These are phyloP conservation scores for Pestalotiopsis sp. DNA, from an alignment of 2,329 filamentous ascomycete species.

Conservation along the genomic window DNA sequence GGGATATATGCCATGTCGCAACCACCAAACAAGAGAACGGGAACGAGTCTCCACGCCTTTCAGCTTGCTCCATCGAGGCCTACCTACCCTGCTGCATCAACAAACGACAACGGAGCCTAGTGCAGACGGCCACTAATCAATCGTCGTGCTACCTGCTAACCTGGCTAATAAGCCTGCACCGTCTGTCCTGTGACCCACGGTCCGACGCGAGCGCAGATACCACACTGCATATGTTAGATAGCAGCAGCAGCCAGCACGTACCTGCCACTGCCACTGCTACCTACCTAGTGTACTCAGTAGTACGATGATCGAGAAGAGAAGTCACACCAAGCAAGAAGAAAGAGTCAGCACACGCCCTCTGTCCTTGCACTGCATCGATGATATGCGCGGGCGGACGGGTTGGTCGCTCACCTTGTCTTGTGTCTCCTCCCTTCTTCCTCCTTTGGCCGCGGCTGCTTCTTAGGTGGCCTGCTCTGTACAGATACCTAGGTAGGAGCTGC, in stretches of 20 bases:
- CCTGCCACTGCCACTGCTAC: not conserved
- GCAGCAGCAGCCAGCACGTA: not conserved
- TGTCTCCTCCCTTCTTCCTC: not conserved
- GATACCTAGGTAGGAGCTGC: not conserved
- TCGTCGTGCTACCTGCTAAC: not conserved
- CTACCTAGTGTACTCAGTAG: not conserved
- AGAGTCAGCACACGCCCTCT: not conserved
- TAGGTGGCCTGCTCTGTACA: not conserved
- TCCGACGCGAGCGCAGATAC: constrained; percentile 34
- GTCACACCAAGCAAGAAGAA: not conserved
- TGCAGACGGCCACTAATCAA: constrained; percentile 4
- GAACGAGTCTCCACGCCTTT: not conserved
- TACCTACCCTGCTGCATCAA: constrained; percentile 15
- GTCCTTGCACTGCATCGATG: not conserved
- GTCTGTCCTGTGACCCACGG: constrained; percentile 33
- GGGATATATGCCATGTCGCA: not conserved
- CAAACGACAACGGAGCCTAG: not conserved
- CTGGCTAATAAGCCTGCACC: constrained; percentile 16
- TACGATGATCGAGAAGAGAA: constrained; percentile 14
- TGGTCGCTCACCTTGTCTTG: not conserved
- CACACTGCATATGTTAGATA: constrained; percentile 9
- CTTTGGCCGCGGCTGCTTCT: not conserved
- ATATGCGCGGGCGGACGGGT: not conserved
- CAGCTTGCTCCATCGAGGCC: constrained; percentile 7
- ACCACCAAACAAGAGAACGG: not conserved